phyloP scores from a whole-genome alignment of 352 stramenopile genomes.

The Phytophthora agathidicida region DNA sequence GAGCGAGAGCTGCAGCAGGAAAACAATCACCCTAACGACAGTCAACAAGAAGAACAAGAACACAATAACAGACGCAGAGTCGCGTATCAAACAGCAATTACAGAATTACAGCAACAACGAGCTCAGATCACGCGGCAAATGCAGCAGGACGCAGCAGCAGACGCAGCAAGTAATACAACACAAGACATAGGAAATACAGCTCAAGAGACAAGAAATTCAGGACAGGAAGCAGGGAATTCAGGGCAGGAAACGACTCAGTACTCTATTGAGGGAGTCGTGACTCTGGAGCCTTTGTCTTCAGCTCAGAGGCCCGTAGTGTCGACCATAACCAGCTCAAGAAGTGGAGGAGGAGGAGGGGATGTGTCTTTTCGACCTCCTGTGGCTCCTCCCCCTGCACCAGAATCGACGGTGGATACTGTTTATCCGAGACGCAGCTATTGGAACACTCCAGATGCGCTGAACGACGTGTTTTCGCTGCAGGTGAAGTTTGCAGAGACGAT shows the following conservation, averaged over 20 bases:
- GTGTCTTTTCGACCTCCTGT: conserved; percentile 9
- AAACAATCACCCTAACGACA: background rate
- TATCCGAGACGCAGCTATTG: conserved; percentile 13
- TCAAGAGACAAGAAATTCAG: background rate
- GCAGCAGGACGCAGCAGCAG: conserved; percentile 31
- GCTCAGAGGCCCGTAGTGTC: conserved; percentile 5
- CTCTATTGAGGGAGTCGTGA: conserved; percentile 66
- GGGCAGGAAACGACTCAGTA: conserved; percentile 56
- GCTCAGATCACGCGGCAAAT: conserved; percentile 55
- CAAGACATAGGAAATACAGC: background rate
- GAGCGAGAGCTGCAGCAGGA: conserved; percentile 37
- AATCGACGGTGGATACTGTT: conserved; percentile 3
- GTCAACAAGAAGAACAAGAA: conserved; percentile 8
- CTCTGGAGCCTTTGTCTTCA: conserved; percentile 43
- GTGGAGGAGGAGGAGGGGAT: no score
- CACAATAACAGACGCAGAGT: conserved; percentile 3
- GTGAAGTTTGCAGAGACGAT: conserved; percentile 79
- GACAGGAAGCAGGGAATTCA: background rate
- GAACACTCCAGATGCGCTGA: conserved; percentile 45
- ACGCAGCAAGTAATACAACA: background rate
- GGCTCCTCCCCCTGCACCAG: background rate
- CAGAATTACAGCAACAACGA: conserved; percentile 48
- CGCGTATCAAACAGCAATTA: conserved; percentile 45
- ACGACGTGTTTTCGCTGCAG: conserved; percentile 70
- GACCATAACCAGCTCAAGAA: conserved; percentile 8